Evolutionary conservation across 2,329 filamentous ascomycete species (phyloP).

Genomic region (Arthroderma uncinatum): DNA sequence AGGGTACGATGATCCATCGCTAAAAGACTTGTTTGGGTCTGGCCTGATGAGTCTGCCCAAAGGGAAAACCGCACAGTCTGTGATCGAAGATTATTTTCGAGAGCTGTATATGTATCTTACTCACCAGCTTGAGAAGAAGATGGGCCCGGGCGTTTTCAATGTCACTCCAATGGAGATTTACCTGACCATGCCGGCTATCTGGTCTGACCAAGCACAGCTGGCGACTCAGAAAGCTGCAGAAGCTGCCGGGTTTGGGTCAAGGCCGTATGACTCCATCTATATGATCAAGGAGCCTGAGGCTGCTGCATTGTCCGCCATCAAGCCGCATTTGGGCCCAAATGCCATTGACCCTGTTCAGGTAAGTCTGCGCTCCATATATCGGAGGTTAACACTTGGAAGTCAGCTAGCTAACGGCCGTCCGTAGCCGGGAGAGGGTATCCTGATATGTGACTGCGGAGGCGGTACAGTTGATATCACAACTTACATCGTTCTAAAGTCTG

Average conservation of each 20-base stretch:
- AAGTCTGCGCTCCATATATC: background rate
- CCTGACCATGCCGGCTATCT: constrained; percentile 18
- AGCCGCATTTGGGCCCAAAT: constrained; percentile 7
- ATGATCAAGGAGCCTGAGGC: constrained; percentile 18
- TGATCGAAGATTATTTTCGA: constrained; percentile 19
- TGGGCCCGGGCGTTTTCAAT: constrained; percentile 12
- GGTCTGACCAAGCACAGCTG: constrained; percentile 13
- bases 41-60: constrained; percentile 5
- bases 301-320: constrained; percentile 7
- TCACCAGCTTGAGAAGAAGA: constrained; percentile 13
- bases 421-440: constrained; percentile 14
- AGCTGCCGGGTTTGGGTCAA: constrained; percentile 15
- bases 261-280: constrained; percentile 12
- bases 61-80: constrained; percentile 16
- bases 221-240: constrained; percentile 16
- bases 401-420: background rate
- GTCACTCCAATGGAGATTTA: constrained; percentile 16
- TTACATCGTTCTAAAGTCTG: constrained; percentile 14
- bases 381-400: background rate
- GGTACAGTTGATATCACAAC: constrained; percentile 23
- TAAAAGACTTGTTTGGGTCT: constrained; percentile 4
- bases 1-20: constrained; percentile 16
- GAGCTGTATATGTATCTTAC: constrained; percentile 17
- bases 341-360: constrained; percentile 10
- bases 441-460: constrained; percentile 24